Evolutionary conservation across 495 filamentous ascomycete genomes (phyloP).

Genomic region (Glutinoglossum americanum): DNA sequence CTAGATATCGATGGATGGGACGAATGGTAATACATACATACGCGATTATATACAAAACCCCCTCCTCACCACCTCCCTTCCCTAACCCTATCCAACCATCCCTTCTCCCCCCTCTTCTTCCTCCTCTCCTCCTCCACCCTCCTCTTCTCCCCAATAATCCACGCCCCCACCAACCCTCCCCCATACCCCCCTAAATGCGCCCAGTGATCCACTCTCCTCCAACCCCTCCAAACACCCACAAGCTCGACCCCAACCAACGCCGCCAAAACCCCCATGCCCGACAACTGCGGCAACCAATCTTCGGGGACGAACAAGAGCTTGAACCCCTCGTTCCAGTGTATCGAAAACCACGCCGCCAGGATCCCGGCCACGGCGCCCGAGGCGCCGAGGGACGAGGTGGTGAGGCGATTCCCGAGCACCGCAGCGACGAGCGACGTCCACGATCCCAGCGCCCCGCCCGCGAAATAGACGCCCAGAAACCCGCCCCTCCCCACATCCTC

Average conservation of each 20-base stretch:
- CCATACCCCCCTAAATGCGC: constrained; percentile 7
- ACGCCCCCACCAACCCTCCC: background rate
- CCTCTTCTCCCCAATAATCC: background rate
- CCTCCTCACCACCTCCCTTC: background rate
- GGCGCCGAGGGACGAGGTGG: constrained; percentile 41
- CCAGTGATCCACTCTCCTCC: constrained; percentile 8
- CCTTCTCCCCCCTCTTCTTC: background rate
- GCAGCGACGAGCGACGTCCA: constrained; percentile 36
- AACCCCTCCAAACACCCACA: constrained; percentile 16
- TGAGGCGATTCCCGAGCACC: constrained; percentile 30
- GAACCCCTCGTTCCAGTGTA: constrained; percentile 32
- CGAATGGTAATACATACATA: too few relatives aligned
- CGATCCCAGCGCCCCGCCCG: constrained; percentile 42
- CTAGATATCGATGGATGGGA: too few relatives aligned
- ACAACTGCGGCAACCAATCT: constrained; percentile 17
- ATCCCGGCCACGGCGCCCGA: constrained; percentile 53
- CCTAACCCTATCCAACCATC: background rate
- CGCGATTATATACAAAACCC: too few relatives aligned
- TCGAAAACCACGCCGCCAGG: constrained; percentile 42
- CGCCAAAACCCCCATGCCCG: constrained; percentile 18
- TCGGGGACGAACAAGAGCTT: constrained; percentile 22
- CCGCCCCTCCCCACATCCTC: constrained; percentile 72
- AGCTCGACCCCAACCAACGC: constrained; percentile 21
- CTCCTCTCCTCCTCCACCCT: background rate
- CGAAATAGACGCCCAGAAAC: constrained; percentile 61